Evolutionary conservation across 805 yeast species (phyloP).

Genomic region (Metschnikowia baotianmanensis): DNA sequence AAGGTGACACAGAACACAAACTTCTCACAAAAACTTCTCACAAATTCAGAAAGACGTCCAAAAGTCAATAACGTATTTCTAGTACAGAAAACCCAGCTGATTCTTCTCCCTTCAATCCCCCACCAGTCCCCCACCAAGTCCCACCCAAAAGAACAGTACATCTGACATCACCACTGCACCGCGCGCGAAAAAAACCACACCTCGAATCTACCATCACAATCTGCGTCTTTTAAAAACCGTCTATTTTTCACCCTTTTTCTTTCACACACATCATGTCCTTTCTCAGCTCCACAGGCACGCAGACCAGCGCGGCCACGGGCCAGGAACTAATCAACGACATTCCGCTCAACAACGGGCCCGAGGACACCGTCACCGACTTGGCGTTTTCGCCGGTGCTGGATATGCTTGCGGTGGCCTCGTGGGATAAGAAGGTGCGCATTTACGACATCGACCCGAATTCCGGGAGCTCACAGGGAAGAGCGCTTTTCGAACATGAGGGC

Average conservation of each 20-base stretch:
- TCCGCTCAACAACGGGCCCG: conserved; percentile 77
- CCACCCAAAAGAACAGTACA: conserved; percentile 57
- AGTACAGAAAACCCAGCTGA: too few species aligned
- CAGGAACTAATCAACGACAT: conserved; percentile 70
- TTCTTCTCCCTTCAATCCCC: too few species aligned
- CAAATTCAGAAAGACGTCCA: too few species aligned
- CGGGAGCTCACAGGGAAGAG: conserved; percentile 84
- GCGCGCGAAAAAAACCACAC: too few species aligned
- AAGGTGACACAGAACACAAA: too few species aligned
- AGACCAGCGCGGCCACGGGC: conserved; percentile 46
- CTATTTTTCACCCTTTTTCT: neutral
- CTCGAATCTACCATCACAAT: too few species aligned
- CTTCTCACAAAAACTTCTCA: too few species aligned
- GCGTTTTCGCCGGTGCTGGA: conserved; percentile 88
- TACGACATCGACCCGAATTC: conserved; percentile 74
- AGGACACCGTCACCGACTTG: conserved; percentile 81
- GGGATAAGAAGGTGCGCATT: conserved; percentile 94
- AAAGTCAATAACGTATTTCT: too few species aligned
- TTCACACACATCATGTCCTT: conserved; percentile 34
- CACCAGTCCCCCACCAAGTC: too few species aligned
- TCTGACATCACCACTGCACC: conserved; percentile 37
- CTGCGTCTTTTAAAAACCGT: too few species aligned
- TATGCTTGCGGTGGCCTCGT: conserved; percentile 74
- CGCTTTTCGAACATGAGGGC: conserved; percentile 83
- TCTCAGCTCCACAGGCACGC: conserved; percentile 24